Evolutionary conservation across 139 green algal species (phyloP).

Genomic region (Chlamydomonas asymmetrica): DNA sequence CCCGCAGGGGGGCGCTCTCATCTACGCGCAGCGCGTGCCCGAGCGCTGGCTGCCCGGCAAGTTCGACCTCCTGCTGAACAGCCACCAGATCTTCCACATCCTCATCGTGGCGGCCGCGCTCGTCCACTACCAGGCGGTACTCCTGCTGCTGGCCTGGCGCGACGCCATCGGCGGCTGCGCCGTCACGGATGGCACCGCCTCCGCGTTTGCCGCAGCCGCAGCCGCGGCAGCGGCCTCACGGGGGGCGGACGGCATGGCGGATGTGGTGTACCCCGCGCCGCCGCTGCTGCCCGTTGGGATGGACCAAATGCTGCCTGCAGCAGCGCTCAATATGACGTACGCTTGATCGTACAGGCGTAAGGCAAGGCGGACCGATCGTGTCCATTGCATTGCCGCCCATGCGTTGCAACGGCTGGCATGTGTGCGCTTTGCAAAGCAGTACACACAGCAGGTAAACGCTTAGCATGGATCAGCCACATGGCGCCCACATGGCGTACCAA

Average conservation of each 20-base stretch:
- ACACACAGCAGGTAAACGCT: no score
- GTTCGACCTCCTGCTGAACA: slow-evolving; percentile 90
- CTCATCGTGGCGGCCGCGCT: slow-evolving; percentile 51
- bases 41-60: slow-evolving; percentile 88
- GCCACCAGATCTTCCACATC: slow-evolving; percentile 94
- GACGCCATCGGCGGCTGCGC: slow-evolving; percentile 72
- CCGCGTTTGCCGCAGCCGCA: neutral
- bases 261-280: no score
- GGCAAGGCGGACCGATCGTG: no score
- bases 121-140: slow-evolving; percentile 51
- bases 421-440: no score
- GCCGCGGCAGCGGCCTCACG: slow-evolving; percentile 7
- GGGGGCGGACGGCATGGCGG: slow-evolving; percentile 15
- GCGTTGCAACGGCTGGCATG: no score
- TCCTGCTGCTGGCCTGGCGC: slow-evolving; percentile 71
- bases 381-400: no score
- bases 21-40: slow-evolving; percentile 85
- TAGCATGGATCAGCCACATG: no score
- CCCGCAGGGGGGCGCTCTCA: slow-evolving; percentile 70
- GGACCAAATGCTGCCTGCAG: no score
- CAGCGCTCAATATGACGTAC: no score
- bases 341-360: no score
- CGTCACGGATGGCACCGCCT: neutral
- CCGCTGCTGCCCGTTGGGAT: no score
- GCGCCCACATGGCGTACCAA: no score